Evolutionary conservation across 202 grass and related monocot genomes (phyloP).

Genomic region (Carex arenaria): DNA sequence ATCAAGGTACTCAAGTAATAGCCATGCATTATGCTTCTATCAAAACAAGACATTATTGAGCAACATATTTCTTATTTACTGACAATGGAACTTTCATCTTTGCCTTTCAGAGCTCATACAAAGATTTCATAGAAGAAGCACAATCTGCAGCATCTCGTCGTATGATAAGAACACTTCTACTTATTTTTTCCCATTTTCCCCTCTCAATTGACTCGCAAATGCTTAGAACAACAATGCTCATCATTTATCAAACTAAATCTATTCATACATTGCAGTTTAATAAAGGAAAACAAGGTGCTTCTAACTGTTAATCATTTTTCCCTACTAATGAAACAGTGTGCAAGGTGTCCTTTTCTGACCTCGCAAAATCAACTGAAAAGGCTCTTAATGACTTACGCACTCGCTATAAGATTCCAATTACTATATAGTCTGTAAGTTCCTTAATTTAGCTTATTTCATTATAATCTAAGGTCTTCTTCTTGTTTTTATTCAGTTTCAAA

Average conservation of each 20-base stretch:
- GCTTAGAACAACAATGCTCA: background rate
- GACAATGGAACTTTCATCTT: conserved; percentile 13
- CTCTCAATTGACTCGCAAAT: background rate
- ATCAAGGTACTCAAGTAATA: conserved; percentile 42
- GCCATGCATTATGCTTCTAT: background rate
- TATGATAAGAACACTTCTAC: conserved; percentile 24
- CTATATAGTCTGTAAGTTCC: conserved; percentile 28
- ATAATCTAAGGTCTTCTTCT: background rate
- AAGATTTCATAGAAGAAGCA: conserved; percentile 65
- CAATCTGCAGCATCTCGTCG: conserved; percentile 65
- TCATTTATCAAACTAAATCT: background rate
- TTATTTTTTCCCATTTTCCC: background rate
- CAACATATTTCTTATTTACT: background rate
- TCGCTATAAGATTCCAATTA: conserved; percentile 54
- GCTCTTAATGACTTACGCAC: conserved; percentile 63
- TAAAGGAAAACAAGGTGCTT: background rate
- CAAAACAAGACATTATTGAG: background rate
- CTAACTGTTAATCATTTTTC: background rate
- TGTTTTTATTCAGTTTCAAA: background rate
- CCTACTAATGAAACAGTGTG: conserved; percentile 35
- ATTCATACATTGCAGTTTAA: background rate
- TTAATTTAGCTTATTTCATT: background rate
- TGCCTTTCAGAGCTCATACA: conserved; percentile 58
- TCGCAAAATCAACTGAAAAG: conserved; percentile 51
- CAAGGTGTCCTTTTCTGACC: conserved; percentile 70